phyloP scores from a whole-genome alignment of 148 eudicot genomes.

The Mesembryanthemum crystallinum region DNA sequence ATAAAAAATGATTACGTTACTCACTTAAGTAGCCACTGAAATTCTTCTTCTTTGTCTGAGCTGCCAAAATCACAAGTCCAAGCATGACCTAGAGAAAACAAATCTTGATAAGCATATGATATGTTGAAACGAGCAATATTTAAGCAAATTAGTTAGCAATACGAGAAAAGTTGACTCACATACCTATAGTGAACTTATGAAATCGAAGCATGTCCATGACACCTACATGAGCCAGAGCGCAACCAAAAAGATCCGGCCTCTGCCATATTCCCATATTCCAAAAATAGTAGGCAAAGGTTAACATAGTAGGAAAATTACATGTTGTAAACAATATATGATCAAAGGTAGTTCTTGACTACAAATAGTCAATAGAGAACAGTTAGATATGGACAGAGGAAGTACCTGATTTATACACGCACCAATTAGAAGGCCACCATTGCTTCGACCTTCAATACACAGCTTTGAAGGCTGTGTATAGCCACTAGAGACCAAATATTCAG shows the following conservation, averaged over 20 bases:
- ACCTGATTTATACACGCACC: slow-evolving; percentile 99
- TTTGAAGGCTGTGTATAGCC: slow-evolving; percentile 79
- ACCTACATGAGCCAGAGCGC: slow-evolving; percentile 97
- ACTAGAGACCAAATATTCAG: slow-evolving; percentile 67
- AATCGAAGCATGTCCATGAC: slow-evolving; percentile 98
- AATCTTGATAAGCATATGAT: not conserved
- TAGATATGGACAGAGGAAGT: not conserved
- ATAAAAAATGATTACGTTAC: too few species aligned
- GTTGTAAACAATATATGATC: too few species aligned
- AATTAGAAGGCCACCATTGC: slow-evolving; percentile 91
- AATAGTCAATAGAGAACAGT: too few species aligned
- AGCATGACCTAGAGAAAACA: slow-evolving; percentile 61
- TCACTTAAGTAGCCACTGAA: slow-evolving; percentile 78
- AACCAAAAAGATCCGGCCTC: slow-evolving; percentile 97
- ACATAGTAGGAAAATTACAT: not conserved
- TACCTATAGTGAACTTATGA: slow-evolving; percentile 93
- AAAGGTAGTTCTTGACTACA: too few species aligned
- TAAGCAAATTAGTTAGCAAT: not conserved
- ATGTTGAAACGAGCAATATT: not conserved
- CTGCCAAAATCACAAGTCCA: slow-evolving; percentile 91
- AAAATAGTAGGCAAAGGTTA: not conserved
- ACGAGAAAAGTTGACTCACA: slow-evolving; percentile 19
- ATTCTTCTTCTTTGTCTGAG: slow-evolving; percentile 89
- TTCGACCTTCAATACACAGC: slow-evolving; percentile 94
- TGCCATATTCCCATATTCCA: slow-evolving; percentile 29